Evolutionary conservation across 2,329 filamentous ascomycete species (phyloP).

Genomic region (Podosphaera leucotricha): DNA sequence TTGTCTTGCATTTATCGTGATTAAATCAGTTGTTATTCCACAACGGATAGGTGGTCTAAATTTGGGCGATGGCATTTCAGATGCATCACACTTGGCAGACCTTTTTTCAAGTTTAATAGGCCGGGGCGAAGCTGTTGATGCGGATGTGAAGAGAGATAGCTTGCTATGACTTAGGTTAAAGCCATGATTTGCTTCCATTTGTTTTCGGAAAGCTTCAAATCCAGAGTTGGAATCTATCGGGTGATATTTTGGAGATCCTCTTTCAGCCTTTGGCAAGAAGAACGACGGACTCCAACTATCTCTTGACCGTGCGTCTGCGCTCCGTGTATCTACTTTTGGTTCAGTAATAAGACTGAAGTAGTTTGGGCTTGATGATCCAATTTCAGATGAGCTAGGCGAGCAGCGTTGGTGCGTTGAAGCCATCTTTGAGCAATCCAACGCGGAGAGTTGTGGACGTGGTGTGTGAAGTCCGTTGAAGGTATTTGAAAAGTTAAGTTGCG

Average conservation of each 20-base stretch:
- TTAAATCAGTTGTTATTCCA: constrained; percentile 8
- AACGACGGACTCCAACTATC: constrained; percentile 60
- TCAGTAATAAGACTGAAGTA: constrained; percentile 66
- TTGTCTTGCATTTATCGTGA: constrained; percentile 20
- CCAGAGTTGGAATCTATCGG: constrained; percentile 55
- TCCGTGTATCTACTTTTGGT: constrained; percentile 32
- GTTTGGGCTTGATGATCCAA: constrained; percentile 44
- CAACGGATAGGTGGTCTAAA: constrained; percentile 5
- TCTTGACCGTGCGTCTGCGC: constrained; percentile 37
- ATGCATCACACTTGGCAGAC: constrained; percentile 7
- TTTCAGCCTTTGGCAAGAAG: constrained; percentile 17
- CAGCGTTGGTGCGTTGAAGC: constrained; percentile 7
- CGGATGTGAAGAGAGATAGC: constrained; percentile 22
- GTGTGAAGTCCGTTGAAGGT: constrained; percentile 6
- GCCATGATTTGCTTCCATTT: constrained; percentile 39
- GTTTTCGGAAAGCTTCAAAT: constrained; percentile 56
- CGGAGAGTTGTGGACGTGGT: constrained; percentile 7
- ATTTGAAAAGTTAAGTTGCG: constrained; percentile 8
- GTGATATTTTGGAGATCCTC: constrained; percentile 42
- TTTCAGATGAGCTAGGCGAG: constrained; percentile 11
- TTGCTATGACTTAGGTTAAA: constrained; percentile 23
- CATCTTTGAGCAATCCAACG: constrained; percentile 12
- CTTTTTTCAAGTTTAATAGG: constrained; percentile 9
- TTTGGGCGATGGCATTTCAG: constrained; percentile 9
- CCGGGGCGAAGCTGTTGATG: constrained; percentile 6